Percentiles rank a stretch among this genome's conserved stretches.
phyloP scores from a whole-genome alignment of 2,329 filamentous ascomycete species.

The Pseudogymnoascus sp. region DNA sequence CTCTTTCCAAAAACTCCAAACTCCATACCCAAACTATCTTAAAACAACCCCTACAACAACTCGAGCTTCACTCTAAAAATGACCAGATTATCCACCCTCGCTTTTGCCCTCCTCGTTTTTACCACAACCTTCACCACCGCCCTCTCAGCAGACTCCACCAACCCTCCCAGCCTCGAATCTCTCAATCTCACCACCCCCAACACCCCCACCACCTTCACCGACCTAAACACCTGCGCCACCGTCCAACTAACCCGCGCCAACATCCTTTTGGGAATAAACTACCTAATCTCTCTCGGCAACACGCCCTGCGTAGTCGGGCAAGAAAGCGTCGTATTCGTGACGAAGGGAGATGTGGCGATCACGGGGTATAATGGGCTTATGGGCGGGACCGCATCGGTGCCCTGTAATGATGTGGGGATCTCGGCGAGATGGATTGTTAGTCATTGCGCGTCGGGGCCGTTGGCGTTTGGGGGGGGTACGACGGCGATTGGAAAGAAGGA shows the following conservation, averaged over 20 bases:
- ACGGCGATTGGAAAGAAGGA: background rate
- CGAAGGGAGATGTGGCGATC: background rate
- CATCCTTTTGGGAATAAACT: background rate
- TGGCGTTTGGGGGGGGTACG: background rate
- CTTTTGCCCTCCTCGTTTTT: background rate
- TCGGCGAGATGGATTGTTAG: background rate
- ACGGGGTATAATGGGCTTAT: background rate
- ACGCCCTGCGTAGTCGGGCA: background rate
- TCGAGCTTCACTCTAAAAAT: background rate
- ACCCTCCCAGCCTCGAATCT: background rate
- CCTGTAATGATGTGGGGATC: background rate
- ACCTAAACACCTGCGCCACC: background rate
- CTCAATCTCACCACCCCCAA: background rate
- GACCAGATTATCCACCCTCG: background rate
- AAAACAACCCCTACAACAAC: background rate
- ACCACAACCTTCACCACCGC: background rate
- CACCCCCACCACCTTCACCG: background rate
- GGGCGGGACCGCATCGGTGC: background rate
- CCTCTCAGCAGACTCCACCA: background rate
- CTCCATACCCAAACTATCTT: background rate
- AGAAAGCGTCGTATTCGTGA: background rate
- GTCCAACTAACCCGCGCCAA: background rate
- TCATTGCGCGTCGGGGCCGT: background rate
- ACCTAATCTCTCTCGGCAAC: background rate
- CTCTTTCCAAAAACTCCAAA: background rate